Conservation (phyloP, 2,329 filamentous ascomycete species). For the Beauveria pseudobassiana region DNA sequence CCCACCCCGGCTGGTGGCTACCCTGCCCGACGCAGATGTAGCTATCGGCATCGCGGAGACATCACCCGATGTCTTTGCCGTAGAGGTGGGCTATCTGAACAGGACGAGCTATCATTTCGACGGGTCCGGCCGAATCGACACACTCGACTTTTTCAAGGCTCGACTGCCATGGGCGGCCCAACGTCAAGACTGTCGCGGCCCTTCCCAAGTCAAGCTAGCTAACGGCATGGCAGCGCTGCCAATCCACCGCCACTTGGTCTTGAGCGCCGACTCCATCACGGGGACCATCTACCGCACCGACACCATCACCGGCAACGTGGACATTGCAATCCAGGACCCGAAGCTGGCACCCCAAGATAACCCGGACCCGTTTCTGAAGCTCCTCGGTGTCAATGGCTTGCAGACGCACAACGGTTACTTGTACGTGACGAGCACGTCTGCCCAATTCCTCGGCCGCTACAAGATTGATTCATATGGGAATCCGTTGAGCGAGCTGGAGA, state of each 20-base stretch:
- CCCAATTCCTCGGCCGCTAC: conserved; percentile 12
- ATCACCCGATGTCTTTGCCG: conserved; percentile 15
- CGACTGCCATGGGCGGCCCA: not conserved
- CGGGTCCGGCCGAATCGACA: conserved; percentile 12
- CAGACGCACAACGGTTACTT: conserved; percentile 13
- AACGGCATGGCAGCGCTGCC: conserved; percentile 19
- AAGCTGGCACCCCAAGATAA: not conserved
- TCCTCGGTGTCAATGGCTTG: conserved; percentile 18
- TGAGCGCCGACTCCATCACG: conserved; percentile 16
- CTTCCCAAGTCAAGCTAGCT: conserved; percentile 12
- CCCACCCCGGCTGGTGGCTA: conserved; percentile 9
- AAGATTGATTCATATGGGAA: conserved; percentile 9
- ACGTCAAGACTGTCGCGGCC: conserved; percentile 9
- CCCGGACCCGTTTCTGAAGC: conserved; percentile 6
- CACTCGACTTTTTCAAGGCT: not conserved
- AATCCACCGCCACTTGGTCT: conserved; percentile 11
- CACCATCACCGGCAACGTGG: conserved; percentile 12
- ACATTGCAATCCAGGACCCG: conserved; percentile 14
- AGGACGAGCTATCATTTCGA: not conserved
- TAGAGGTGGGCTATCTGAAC: conserved; percentile 15
- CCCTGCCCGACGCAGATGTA: conserved; percentile 11
- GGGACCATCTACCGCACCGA: conserved; percentile 15
- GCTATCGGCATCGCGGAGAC: conserved; percentile 17
- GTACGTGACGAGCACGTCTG: conserved; percentile 17
- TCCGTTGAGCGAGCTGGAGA: conserved; percentile 9